phyloP scores from a whole-genome alignment of 2,329 filamentous ascomycete species.

The Pseudogymnoascus sp. region DNA sequence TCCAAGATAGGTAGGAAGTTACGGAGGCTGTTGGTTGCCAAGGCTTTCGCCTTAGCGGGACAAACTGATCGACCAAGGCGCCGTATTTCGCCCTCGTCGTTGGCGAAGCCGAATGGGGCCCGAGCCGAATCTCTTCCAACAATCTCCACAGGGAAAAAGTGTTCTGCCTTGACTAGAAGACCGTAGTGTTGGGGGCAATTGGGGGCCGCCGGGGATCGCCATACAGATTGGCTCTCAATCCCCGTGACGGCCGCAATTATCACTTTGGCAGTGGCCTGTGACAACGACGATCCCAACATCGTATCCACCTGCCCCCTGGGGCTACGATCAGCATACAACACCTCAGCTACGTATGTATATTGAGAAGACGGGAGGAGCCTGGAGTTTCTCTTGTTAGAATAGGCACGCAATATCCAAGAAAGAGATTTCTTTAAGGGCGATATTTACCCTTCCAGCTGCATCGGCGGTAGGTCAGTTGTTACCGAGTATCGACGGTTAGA shows the following conservation, averaged over 20 bases:
- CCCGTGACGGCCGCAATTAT: not conserved
- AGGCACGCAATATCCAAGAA: not conserved
- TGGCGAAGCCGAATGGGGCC: not conserved
- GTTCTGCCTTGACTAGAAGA: not conserved
- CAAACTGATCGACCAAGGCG: not conserved
- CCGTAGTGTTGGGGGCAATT: not conserved
- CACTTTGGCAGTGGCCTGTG: not conserved
- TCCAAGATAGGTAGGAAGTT: not conserved
- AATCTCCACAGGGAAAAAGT: not conserved
- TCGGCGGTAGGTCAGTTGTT: too few relatives aligned
- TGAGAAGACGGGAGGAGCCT: not conserved
- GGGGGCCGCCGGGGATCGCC: not conserved
- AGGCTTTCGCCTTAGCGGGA: not conserved
- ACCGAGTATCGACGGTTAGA: not conserved
- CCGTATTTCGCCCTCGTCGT: not conserved
- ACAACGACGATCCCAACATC: not conserved
- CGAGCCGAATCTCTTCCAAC: not conserved
- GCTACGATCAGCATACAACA: not conserved
- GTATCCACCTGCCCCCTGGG: not conserved
- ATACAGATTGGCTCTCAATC: not conserved
- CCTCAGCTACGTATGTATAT: not conserved
- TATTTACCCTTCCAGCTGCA: too few relatives aligned
- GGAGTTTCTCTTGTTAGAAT: not conserved
- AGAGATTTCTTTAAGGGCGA: not conserved
- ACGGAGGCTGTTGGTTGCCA: not conserved